phyloP scores from a whole-genome alignment of 257 asterid species.

The Fraxinus anomala region DNA sequence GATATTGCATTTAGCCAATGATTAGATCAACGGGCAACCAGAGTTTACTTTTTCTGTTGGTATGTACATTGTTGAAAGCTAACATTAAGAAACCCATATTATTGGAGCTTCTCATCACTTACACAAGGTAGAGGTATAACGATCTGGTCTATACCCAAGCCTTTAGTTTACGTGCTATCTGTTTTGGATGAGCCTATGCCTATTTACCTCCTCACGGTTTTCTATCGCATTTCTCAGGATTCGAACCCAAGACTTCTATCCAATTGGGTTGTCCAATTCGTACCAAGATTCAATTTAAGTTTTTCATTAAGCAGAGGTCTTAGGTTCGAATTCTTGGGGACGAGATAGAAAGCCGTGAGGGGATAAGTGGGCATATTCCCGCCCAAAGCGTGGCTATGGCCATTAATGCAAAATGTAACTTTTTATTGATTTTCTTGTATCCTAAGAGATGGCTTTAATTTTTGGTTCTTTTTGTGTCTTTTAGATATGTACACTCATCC shows the following conservation, averaged over 20 bases:
- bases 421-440: conserved; percentile 1
- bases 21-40: background rate
- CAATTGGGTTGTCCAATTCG: no score
- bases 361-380: no score
- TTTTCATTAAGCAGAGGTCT: no score
- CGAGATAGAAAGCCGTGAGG: no score
- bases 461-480: conserved; percentile 23
- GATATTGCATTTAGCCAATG: background rate
- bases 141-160: no score
- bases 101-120: background rate
- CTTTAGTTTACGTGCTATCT: no score
- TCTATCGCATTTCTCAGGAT: no score
- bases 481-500: conserved; percentile 70
- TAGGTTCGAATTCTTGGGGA: no score
- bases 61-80: background rate
- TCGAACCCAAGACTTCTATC: no score
- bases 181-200: no score
- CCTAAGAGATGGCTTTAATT: conserved; percentile 18
- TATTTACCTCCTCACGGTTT: no score
- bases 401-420: conserved; percentile 13
- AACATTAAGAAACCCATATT: background rate
- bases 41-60: background rate
- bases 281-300: no score
- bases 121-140: background rate
- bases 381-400: background rate